A percentile compares a stretch with the other conserved stretches of the same genome.
Evolutionary conservation across 2,329 filamentous ascomycete genomes (phyloP).

Genomic region (Fusarium sp.): DNA sequence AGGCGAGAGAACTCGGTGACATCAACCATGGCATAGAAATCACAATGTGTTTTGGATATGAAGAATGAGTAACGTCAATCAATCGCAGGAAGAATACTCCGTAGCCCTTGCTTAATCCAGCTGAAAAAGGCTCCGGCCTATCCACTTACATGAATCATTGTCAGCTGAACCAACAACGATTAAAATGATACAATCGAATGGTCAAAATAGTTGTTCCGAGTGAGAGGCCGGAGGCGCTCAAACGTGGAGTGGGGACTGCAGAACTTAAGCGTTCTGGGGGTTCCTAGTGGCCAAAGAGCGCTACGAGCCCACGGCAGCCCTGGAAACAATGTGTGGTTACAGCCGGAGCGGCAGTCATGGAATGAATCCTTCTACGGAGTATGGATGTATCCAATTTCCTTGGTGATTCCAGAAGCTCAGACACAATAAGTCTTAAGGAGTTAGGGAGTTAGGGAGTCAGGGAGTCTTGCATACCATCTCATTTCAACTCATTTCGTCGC

Average conservation of each 20-base stretch:
- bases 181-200: constrained; percentile 1
- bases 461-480: not conserved
- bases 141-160: constrained; percentile 3
- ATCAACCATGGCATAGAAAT: too few species aligned
- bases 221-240: constrained; percentile 33
- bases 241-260: constrained; percentile 25
- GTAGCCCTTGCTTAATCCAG: not conserved
- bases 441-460: constrained; percentile 3
- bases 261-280: not conserved
- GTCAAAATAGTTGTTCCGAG: constrained; percentile 29
- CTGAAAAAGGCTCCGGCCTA: not conserved
- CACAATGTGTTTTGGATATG: not conserved
- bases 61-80: not conserved
- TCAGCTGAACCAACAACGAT: not conserved
- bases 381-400: constrained; percentile 11
- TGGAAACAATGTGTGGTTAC: constrained; percentile 23
- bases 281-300: constrained; percentile 25
- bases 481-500: too few species aligned
- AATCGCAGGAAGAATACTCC: not conserved
- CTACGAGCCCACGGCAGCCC: constrained; percentile 13
- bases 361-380: constrained; percentile 11
- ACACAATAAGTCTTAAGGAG: constrained; percentile 13
- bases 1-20: not conserved
- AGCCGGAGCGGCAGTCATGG: constrained; percentile 31
- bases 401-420: constrained; percentile 32